Base-by-base conservation (phyloP, 2,329 filamentous ascomycete species). In the Xylariales sp. region DNA sequence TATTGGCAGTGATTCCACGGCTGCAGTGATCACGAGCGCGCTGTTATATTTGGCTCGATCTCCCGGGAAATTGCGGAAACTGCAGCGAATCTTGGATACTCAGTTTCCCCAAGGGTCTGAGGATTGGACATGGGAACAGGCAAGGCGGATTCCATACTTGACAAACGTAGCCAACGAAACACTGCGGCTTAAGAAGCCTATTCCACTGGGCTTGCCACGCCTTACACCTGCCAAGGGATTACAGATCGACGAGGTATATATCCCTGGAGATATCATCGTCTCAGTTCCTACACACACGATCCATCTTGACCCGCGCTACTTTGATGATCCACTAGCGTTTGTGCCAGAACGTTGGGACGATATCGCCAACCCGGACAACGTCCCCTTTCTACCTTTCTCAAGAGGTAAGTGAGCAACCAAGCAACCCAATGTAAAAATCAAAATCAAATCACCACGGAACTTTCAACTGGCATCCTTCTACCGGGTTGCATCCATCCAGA, bases 81-180 rank as follows among this genome's bases (percentile, higher is more conserved):
- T 48, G 4, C 42, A 45, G 27, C 5, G 21, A 4, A 10, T 36
- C n/a, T 15, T 47, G 18, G 11, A 46, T 62, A 29, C 48, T 63
- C 4, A 56, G 54, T 5, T 48, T 48, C 10, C 45, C 59, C 24
- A 54, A 52, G 6, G 54, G 42, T 14, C 46, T 43, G 25, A 42
- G 54, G 23, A 46, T 43, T 29, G 14, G 56, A 56, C 38, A 42
- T 67, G 31, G 48, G 60, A 27, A 37, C 57, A 37, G 57, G 65
- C 42, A 46, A 52, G 32, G 45, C 43, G 20, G 18, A 33, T 44
- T 6, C 23, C 43, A 5, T 51, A 58, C 21, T 52, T 69, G 12
- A 62, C 66, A 38, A 60, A 54, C 13, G 48, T 57, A n/a, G 65
- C 67, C 51, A 60, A 68, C 38, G 66, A 70, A 42, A 52, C 63